Percentiles rank a stretch among this genome's conserved stretches.
Evolutionary conservation across 176 grass and related monocot genomes (phyloP).

Genomic region (Tillandsia fasciculata): DNA sequence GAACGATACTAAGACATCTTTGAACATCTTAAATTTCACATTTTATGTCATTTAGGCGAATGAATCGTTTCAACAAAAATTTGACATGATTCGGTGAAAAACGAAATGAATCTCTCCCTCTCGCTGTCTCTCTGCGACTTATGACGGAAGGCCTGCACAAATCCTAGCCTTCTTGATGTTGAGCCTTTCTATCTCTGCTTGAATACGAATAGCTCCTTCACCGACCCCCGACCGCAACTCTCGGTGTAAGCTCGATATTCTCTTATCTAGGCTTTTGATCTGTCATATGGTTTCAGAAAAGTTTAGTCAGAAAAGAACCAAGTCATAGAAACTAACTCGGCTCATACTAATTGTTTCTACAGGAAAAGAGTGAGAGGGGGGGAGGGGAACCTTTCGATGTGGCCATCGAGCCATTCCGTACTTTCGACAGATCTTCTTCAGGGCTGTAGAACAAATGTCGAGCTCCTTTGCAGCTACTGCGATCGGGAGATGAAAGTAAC

Average conservation of each 20-base stretch:
- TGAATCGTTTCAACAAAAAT: too few species aligned
- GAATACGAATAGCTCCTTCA: background rate
- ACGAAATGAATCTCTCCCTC: background rate
- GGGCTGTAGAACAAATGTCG: conserved; percentile 29
- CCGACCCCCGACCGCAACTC: background rate
- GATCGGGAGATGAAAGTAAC: conserved; percentile 43
- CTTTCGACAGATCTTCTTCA: conserved; percentile 40
- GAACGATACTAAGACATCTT: too few species aligned
- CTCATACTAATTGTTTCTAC: too few species aligned
- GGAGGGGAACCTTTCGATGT: conserved; percentile 20
- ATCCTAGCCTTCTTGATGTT: conserved; percentile 2
- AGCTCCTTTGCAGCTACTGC: conserved; percentile 24
- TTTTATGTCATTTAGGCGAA: too few species aligned
- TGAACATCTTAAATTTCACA: too few species aligned
- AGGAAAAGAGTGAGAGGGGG: background rate
- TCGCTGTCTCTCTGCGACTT: background rate
- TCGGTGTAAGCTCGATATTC: conserved; percentile 8
- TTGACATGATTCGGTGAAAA: background rate
- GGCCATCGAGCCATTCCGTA: conserved; percentile 31
- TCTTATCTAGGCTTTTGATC: conserved; percentile 20
- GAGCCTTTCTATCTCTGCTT: conserved; percentile 6
- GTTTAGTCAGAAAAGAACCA: background rate
- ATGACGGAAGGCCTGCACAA: conserved; percentile 1
- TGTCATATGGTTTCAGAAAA: conserved; percentile 3
- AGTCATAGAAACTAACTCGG: too few species aligned